Percentiles rank a stretch among this genome's conserved stretches.
phyloP scores from a whole-genome alignment of 164 flowering plant genomes.

The Vitis cinerea region DNA sequence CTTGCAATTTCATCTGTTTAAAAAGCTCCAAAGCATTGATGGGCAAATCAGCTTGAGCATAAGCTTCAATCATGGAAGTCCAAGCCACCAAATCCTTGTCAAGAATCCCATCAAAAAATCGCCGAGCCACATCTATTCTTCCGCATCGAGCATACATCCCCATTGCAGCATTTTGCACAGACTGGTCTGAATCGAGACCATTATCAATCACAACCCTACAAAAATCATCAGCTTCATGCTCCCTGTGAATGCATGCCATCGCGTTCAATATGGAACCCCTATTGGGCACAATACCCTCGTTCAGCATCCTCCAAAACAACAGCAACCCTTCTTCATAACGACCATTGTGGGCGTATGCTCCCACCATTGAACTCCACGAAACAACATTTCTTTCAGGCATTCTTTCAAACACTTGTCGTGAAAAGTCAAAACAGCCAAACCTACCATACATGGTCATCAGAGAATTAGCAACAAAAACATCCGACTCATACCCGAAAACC shows the following conservation, averaged over 20 bases:
- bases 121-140: constrained; percentile 21
- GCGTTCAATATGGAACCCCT: constrained; percentile 21
- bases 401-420: constrained; percentile 29
- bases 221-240: constrained; percentile 21
- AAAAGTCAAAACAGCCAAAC: constrained; percentile 16
- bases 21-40: constrained; percentile 22
- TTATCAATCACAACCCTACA: constrained; percentile 18
- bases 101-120: constrained; percentile 18
- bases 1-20: constrained; percentile 18
- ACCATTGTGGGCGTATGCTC: constrained; percentile 25
- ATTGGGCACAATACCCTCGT: constrained; percentile 19
- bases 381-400: constrained; percentile 31
- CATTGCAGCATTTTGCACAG: constrained; percentile 29
- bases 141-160: constrained; percentile 32
- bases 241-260: constrained; percentile 23
- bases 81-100: constrained; percentile 31
- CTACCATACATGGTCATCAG: constrained; percentile 35
- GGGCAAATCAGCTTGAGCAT: constrained; percentile 22
- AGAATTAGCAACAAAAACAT: constrained; percentile 30
- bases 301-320: constrained; percentile 29
- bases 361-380: constrained; percentile 40
- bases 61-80: constrained; percentile 38
- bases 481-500: constrained; percentile 16
- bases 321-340: constrained; percentile 19
- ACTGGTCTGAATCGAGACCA: constrained; percentile 18